Evolutionary conservation across 2,329 filamentous ascomycete genomes (phyloP).

Genomic region (Dactylellina parvicollis): DNA sequence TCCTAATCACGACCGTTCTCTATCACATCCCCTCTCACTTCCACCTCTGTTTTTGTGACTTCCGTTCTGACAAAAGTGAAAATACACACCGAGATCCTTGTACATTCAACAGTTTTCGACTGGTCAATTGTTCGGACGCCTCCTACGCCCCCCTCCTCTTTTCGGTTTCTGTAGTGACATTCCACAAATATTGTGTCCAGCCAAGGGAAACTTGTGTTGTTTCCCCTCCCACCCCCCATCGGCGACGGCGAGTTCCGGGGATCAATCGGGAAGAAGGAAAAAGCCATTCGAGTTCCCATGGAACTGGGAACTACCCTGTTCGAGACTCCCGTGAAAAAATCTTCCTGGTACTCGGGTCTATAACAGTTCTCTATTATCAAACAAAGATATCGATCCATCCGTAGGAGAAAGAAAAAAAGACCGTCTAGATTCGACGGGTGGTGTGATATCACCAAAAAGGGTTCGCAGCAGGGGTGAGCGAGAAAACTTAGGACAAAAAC

Average conservation of each 20-base stretch:
- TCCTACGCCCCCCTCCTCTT: slow-evolving; percentile 1
- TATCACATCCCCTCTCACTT: slow-evolving; percentile 19
- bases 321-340: slow-evolving; percentile 34
- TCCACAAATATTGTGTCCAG: neutral
- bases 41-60: neutral
- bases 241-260: slow-evolving; percentile 46
- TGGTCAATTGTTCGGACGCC: neutral
- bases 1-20: slow-evolving; percentile 1
- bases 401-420: slow-evolving; percentile 17
- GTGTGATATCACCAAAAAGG: slow-evolving; percentile 28
- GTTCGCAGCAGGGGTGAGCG: neutral
- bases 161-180: neutral
- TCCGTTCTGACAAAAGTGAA: neutral
- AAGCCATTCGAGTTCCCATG: slow-evolving; percentile 6
- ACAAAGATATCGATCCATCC: slow-evolving; percentile 5
- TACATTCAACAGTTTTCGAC: slow-evolving; percentile 13
- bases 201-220: slow-evolving; percentile 18
- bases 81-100: slow-evolving; percentile 27
- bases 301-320: slow-evolving; percentile 22
- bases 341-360: slow-evolving; percentile 48
- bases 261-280: neutral
- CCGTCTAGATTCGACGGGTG: slow-evolving; percentile 47
- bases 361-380: slow-evolving; percentile 30
- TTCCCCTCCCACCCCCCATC: neutral
- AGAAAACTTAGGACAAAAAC: slow-evolving; percentile 1